These are phyloP conservation scores for Xylaria sp. DNA, from an alignment of 2,329 filamentous ascomycete species.

Conservation along the genomic window DNA sequence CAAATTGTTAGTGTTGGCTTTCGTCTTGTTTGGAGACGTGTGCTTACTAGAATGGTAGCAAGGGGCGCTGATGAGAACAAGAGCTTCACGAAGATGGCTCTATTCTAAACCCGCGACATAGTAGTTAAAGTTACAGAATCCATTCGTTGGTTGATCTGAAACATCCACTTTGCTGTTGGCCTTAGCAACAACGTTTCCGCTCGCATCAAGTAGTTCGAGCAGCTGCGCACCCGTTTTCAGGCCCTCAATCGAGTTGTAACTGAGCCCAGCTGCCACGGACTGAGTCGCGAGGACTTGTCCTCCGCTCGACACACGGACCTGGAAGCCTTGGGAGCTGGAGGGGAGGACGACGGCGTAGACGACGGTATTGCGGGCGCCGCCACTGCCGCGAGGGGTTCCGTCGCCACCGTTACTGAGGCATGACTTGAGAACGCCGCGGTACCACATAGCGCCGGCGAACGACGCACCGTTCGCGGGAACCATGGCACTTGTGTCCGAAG, in stretches of 20 bases:
- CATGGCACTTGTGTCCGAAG: slow-evolving; percentile 40
- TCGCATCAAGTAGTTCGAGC: slow-evolving; percentile 45
- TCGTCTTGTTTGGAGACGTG: no score
- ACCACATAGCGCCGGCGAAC: slow-evolving; percentile 51
- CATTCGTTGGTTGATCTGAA: slow-evolving; percentile 39
- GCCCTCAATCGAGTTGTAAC: slow-evolving; percentile 44
- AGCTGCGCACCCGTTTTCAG: slow-evolving; percentile 46
- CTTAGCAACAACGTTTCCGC: slow-evolving; percentile 41
- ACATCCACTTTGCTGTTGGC: slow-evolving; percentile 43
- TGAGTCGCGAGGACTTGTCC: slow-evolving; percentile 42
- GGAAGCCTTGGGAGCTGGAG: slow-evolving; percentile 26
- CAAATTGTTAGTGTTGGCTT: no score
- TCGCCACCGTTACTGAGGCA: slow-evolving; percentile 37
- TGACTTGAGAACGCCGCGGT: slow-evolving; percentile 42
- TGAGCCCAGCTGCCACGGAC: slow-evolving; percentile 40
- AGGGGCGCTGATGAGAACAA: no score
- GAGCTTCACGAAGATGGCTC: no score
- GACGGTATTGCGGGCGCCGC: slow-evolving; percentile 45
- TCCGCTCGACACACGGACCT: slow-evolving; percentile 45
- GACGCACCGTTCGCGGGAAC: slow-evolving; percentile 35
- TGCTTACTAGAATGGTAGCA: no score
- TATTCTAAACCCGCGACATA: slow-evolving; percentile 46
- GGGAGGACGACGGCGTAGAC: slow-evolving; percentile 49
- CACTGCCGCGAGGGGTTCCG: slow-evolving; percentile 42
- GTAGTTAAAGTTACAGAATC: slow-evolving; percentile 50